Percentiles rank a stretch among this genome's conserved stretches.
Conservation (phyloP, 1,284 basidiomycete species). For the Phenoliferia sp. region DNA sequence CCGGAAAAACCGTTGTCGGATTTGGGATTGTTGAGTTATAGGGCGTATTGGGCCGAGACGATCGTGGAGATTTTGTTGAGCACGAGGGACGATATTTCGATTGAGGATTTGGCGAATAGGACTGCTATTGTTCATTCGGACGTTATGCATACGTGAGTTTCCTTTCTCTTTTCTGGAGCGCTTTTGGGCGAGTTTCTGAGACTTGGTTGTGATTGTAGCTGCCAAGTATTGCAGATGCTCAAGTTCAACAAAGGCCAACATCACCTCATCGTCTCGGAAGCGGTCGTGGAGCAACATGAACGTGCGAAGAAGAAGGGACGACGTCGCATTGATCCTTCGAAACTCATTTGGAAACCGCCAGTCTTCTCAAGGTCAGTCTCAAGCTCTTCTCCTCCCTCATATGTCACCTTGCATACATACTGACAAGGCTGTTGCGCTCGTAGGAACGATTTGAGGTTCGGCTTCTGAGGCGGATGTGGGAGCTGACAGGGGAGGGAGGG, state of each 20-base stretch:
- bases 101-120: constrained; percentile 95
- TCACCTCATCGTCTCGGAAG: constrained; percentile 86
- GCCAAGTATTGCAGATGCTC: constrained; percentile 89
- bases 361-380: constrained; percentile 37
- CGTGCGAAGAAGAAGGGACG: constrained; percentile 75
- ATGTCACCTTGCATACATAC: constrained; percentile 26
- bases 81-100: constrained; percentile 64
- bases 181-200: constrained; percentile 1
- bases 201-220: constrained; percentile 50
- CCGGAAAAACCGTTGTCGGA: constrained; percentile 98
- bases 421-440: neutral
- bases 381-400: neutral
- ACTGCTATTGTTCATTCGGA: constrained; percentile 96
- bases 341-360: constrained; percentile 82
- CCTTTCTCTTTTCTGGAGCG: neutral
- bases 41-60: constrained; percentile 96
- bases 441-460: constrained; percentile 31
- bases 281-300: constrained; percentile 84
- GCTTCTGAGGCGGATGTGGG: constrained; percentile 64
- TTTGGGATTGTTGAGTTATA: constrained; percentile 85
- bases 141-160: constrained; percentile 90
- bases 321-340: constrained; percentile 71
- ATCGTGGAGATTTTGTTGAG: constrained; percentile 83
- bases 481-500: constrained; percentile 47
- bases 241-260: constrained; percentile 95